Percentiles rank a stretch among this genome's conserved stretches.
Evolutionary conservation across 1,284 basidiomycete species (phyloP).

Genomic region (Ustilago nuda): DNA sequence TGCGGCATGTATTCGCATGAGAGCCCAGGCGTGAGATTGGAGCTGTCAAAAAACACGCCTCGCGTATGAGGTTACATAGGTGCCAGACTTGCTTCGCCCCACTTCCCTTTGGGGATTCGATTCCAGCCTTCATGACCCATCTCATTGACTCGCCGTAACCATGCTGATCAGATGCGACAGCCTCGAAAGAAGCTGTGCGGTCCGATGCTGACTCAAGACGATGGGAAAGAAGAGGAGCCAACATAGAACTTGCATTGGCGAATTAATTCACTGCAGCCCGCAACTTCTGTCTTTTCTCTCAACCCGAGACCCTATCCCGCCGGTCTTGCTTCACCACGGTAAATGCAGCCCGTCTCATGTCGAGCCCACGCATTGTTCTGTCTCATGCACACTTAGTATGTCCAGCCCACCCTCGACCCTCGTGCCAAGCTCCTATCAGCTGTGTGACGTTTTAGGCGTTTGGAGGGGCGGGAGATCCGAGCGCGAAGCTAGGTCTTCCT

Average conservation of each 20-base stretch:
- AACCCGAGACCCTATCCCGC: slow-evolving; percentile 1
- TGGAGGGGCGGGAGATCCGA: not conserved
- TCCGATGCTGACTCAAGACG: not conserved
- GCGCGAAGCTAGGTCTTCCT: not conserved
- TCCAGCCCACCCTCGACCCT: not conserved
- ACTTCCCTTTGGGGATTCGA: not conserved
- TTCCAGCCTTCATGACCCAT: not conserved
- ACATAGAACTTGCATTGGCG: not conserved
- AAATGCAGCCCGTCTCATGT: slow-evolving; percentile 1
- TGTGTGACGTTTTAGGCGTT: not conserved
- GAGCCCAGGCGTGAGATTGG: not conserved
- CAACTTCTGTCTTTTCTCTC: not conserved
- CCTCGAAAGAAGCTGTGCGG: too few species aligned
- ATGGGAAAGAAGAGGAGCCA: not conserved
- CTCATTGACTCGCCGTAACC: not conserved
- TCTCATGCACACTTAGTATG: not conserved
- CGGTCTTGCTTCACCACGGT: not conserved
- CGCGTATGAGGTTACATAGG: not conserved
- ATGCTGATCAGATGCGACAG: too few species aligned
- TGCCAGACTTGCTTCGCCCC: not conserved
- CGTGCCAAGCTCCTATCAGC: not conserved
- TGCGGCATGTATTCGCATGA: too few species aligned
- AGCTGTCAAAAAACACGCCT: not conserved
- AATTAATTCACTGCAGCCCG: not conserved
- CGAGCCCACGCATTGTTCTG: not conserved